Evolutionary conservation across 805 yeast genomes (phyloP).

Genomic region (Tetrapisispora phaffii): DNA sequence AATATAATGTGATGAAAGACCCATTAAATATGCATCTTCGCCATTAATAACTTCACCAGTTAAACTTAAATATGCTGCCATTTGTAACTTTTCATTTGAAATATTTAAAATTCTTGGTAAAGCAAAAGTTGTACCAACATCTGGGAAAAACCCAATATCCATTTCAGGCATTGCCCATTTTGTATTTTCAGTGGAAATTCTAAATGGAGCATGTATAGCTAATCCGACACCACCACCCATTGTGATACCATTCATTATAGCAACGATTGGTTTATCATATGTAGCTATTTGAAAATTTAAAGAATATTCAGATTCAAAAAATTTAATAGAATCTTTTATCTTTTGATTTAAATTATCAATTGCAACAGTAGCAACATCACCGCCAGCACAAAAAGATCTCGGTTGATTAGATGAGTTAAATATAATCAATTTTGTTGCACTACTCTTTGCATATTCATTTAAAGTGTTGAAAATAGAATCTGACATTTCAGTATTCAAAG

Average conservation of each 20-base stretch:
- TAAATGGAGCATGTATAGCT: conserved; percentile 81
- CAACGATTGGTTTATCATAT: conserved; percentile 78
- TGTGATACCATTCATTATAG: conserved; percentile 82
- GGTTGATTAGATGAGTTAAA: conserved; percentile 44
- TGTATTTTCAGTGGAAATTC: conserved; percentile 87
- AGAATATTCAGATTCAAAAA: conserved; percentile 73
- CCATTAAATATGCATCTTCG: conserved; percentile 68
- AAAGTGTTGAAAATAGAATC: conserved; percentile 60
- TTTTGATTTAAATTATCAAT: conserved; percentile 41
- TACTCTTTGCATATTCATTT: conserved; percentile 64
- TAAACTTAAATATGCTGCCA: conserved; percentile 78
- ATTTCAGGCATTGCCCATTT: conserved; percentile 96
- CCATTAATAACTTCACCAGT: conserved; percentile 78
- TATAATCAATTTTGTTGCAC: conserved; percentile 52
- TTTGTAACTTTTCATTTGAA: conserved; percentile 47
- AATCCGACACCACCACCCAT: conserved; percentile 99
- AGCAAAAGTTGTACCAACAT: conserved; percentile 89
- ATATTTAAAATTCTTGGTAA: conserved; percentile 51
- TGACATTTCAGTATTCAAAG: conserved; percentile 71
- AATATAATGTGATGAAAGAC: conserved; percentile 86
- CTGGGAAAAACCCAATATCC: conserved; percentile 92
- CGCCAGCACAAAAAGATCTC: conserved; percentile 88
- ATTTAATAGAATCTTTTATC: conserved; percentile 42
- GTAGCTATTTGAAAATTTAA: conserved; percentile 71
- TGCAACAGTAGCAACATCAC: conserved; percentile 83